A percentile compares a stretch with the other conserved stretches of the same genome.
Conservation (phyloP, 139 green algal species). For the Pleodorina starrii region DNA sequence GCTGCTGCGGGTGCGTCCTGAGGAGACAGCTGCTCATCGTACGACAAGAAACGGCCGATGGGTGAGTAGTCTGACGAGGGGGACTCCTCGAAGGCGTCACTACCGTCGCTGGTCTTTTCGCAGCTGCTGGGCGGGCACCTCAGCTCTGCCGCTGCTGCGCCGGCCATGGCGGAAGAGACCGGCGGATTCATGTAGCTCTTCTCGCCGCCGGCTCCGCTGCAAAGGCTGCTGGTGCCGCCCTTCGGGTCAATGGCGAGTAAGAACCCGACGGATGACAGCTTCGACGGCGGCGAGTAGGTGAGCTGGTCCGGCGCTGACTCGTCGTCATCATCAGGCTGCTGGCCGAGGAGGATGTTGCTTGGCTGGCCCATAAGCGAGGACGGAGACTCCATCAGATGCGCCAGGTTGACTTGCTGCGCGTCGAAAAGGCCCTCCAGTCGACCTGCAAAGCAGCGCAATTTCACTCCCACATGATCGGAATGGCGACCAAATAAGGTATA, state of each 20-base stretch:
- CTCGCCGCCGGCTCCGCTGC: no score
- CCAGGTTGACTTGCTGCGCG: slow-evolving; percentile 6
- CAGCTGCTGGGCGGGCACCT: background rate
- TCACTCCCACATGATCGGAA: no score
- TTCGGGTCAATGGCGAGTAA: background rate
- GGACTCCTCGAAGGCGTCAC: background rate
- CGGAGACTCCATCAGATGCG: slow-evolving; percentile 2
- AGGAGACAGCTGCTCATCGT: background rate
- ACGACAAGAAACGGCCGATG: background rate
- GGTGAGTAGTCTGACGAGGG: background rate
- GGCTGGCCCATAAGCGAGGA: background rate
- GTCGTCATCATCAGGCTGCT: background rate
- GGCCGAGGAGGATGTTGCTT: background rate
- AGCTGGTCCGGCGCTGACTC: background rate
- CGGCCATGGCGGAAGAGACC: no score
- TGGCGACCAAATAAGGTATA: no score
- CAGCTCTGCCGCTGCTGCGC: background rate
- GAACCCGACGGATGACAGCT: slow-evolving; percentile 6
- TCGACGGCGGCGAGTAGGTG: background rate
- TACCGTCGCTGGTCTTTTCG: background rate
- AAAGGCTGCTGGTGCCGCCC: no score
- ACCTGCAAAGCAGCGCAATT: background rate
- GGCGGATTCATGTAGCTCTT: no score
- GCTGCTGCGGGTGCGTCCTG: background rate
- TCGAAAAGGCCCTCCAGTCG: background rate